Evolutionary conservation across 2,329 filamentous ascomycete genomes (phyloP), one percentile per base, ranked within the genome.

Genomic region (Sclerotinia borealis): DNA sequence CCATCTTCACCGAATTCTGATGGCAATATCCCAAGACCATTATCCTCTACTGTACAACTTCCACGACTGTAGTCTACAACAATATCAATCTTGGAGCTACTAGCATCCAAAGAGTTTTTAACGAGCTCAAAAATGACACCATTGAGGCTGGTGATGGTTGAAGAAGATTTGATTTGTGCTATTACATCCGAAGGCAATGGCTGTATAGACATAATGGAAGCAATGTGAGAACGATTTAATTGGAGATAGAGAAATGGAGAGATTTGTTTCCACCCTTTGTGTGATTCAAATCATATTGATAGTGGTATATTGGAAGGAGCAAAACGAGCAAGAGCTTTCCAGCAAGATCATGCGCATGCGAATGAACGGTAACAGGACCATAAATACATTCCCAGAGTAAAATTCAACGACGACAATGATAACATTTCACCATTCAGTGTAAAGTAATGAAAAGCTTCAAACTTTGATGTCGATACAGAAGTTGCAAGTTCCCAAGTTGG

Each of bases 81-180:
- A 61, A 96, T 79, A 60, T 84, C 84, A 66, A 97, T 77, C 62
- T 82, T 89, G 39, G 80, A 82, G 19, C 93, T 88, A 51, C 79
- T 78, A 4, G 92, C 91, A 78, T 99, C 95, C 15, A 99, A 80
- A 0, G 92, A 85, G 74, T 99, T 99, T 74, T 89, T 86, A 31
- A 96, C 70, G 11, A 98, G 81, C 51, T 89, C 90, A 62, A 85
- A 79, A 17, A 91, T 79, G 5, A 90, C 92, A 31, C 79, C 83
- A 69, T 88, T 88, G 37, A 98, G 79, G 50, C 86, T 89, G 1
- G 86, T 89, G 69, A 98, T 88, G 62, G 83, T 80, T n/a, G 86
- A 85, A 0, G 93, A 96, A 0, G 93, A 96, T 73, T 88, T 90
- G 77, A 99, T 88, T 74, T 92, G 91, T 54, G 88, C 85, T 70